Evolutionary conservation across 495 filamentous ascomycete genomes (phyloP).

Genomic region (Daldinia loculata): DNA sequence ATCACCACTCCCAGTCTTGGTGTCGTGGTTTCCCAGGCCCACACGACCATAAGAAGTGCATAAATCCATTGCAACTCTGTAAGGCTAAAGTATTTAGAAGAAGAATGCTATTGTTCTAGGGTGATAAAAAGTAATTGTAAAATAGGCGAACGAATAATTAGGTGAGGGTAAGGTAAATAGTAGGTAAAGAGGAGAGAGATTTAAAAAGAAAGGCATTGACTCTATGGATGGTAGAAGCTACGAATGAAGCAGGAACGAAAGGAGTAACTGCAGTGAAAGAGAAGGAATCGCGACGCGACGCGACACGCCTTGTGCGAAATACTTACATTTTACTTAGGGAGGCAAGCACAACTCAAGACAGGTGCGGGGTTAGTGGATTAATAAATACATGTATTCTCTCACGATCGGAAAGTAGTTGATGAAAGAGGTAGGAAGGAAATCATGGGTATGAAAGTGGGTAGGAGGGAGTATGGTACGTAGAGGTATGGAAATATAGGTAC

Average conservation of each 20-base stretch:
- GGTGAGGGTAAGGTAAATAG: no score
- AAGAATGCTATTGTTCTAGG: no score
- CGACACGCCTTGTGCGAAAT: neutral
- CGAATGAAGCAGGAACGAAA: neutral
- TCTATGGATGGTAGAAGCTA: neutral
- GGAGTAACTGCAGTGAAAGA: neutral
- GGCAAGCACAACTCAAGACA: neutral
- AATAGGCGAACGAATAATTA: no score
- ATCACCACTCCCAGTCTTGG: neutral
- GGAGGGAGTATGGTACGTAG: neutral
- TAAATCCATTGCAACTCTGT: no score
- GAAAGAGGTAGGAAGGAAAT: neutral
- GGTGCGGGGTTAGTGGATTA: neutral
- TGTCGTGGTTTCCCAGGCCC: neutral
- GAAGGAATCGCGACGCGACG: neutral
- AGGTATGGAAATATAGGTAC: neutral
- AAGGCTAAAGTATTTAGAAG: no score
- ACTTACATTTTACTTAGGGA: neutral
- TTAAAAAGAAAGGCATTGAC: no score
- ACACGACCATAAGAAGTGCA: no score
- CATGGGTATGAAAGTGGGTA: neutral
- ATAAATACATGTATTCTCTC: neutral
- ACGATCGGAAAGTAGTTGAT: neutral
- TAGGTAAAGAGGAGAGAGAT: no score
- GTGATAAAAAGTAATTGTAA: no score